Evolutionary conservation across 306 rosid genomes (phyloP).

Genomic region (Castanea mollissima): DNA sequence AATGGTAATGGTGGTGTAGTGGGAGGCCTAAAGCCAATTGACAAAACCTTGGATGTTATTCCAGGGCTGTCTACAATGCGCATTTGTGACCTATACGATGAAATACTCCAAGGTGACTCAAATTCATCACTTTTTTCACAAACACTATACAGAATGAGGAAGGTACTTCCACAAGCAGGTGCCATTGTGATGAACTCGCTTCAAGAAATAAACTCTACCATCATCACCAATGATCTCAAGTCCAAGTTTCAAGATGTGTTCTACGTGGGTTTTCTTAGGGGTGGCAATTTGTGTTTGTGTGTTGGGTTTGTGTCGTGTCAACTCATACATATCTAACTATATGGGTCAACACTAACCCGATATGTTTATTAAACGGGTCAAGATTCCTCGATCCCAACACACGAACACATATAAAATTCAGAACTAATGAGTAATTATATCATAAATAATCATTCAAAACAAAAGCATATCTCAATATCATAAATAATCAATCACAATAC

Average conservation of each 20-base stretch:
- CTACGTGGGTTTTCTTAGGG: constrained; percentile 8
- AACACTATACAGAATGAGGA: constrained; percentile 19
- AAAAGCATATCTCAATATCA: too few relatives aligned
- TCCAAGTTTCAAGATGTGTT: constrained; percentile 11
- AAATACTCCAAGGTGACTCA: background rate
- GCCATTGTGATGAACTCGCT: constrained; percentile 33
- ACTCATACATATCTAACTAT: too few relatives aligned
- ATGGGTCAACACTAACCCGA: too few relatives aligned
- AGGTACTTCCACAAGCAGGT: constrained; percentile 30
- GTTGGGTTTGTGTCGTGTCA: too few relatives aligned
- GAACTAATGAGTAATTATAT: too few relatives aligned
- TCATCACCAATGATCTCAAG: background rate
- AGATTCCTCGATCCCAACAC: too few relatives aligned
- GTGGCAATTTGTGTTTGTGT: too few relatives aligned
- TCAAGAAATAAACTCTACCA: constrained; percentile 10
- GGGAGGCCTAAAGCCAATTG: background rate
- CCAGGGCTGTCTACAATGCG: constrained; percentile 38
- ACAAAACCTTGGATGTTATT: constrained; percentile 27
- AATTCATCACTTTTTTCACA: constrained; percentile 24
- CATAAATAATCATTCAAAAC: too few relatives aligned
- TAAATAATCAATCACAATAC: too few relatives aligned
- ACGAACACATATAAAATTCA: too few relatives aligned
- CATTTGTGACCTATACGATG: constrained; percentile 31
- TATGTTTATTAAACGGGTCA: too few relatives aligned
- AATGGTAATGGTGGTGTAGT: background rate